Base-by-base conservation (phyloP, 805 yeast species). In the Starmera caribaea region DNA sequence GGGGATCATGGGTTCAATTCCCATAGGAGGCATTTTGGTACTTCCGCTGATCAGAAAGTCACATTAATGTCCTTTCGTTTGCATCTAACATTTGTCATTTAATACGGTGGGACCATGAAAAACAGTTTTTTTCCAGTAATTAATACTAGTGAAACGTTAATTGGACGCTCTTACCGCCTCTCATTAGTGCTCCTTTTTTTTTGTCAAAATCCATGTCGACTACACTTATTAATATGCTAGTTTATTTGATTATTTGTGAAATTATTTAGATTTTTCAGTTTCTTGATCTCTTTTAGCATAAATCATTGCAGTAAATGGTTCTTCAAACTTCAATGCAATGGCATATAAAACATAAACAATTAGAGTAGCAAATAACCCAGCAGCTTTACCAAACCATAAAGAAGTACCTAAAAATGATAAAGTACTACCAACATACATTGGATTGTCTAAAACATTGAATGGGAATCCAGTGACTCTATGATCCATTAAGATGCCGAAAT, bases 361-460 rank as follows among this genome's bases (percentile, higher is more conserved):
- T 3, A 68, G 66, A 34, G 94, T 68, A 26, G 88, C 76, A 36
- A 77, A 63, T 37, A 92, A 54, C 21, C 98, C 98, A 1, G 95
- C 82, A 28, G 97, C 94, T 59, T 88, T 89, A 27, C 81, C 97
- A 57, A 75, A 79, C 74, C 80, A 82, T 48, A 92, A 68, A 4
- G 95, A 90, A 33, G 94, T 80, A 34, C 96, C 98, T 55, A 92
- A 65, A 69, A 92, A 92, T 38, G 94, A 79, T 48, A 90, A 65
- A 16, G 89, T 75, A 9, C 95, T 84, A 13, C 98, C 98, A 55
- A 83, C 81, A 63, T 92, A 92, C 98, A 92, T 92, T 47, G 98
- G 98, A 62, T 92, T 90, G 54, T 87, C 81, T 47, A 80, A 73
- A 41, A 89, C 76, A 53, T 80, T 89, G 73, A 92, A 92, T 13